Evolutionary conservation across 1,139 yeast species (phyloP), one percentile per base, ranked within the genome.

Genomic region (Tardiomyces depauwii): DNA sequence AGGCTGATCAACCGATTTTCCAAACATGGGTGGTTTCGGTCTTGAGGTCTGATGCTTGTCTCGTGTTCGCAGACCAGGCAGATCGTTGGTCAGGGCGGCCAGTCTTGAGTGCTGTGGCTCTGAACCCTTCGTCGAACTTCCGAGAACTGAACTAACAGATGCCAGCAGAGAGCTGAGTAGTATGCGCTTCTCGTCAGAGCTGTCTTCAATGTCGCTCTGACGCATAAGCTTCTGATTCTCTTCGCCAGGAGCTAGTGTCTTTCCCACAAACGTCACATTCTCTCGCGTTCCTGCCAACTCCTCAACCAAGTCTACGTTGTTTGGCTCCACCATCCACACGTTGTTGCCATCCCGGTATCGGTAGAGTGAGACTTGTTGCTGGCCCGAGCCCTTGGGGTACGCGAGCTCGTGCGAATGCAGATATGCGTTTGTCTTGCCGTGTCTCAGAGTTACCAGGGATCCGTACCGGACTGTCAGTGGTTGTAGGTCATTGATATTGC

Each of bases 281-380:
- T 30, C 36, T 3, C 10, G 16, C 3, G 36, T 30, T 3, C 36
- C 36, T 10, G 36, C 10, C 36, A 30, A 10, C 11, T 30, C 36
- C 16, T 30, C 36, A 10, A 30, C 10, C 16, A 30, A 10, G 10
- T 30, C 36, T 13, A 12, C 36, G 5, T 14, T 11, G 16, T 5
- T 14, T 14, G 36, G 36, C 16, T 83, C 89, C 40, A 86, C 62
- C 38, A 77, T 65, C 87, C 93, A 86, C 49, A 76, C 76, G 55
- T 82, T 84, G 57, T 78, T 75, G 39, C 55, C 59, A 51, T 77
- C 82, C 47, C 71, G 73, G 49, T 65, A 67, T 18, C 74, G 75
- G 49, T 77, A 76, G 36, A 81, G 65, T 0, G 89, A 74, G 7
- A 84, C 89, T 60, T 82, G 85, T 58, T 84, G 91, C 52, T 78